Conservation (phyloP, 192 early-diverging fungal species). For the Geranomyces michiganensis region DNA sequence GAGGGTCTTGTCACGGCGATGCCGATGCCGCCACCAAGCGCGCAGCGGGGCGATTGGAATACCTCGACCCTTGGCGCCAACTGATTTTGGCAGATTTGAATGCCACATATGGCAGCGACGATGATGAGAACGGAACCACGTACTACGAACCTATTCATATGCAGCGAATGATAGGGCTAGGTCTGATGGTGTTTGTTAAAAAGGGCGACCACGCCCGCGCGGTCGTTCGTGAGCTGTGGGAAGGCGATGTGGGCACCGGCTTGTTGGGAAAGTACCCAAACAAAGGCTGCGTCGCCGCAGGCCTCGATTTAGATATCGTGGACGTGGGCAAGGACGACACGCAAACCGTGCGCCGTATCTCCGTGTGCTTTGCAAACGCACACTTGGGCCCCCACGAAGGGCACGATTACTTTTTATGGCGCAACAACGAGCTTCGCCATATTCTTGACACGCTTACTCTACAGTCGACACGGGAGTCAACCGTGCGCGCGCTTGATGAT, state of each 20-base stretch:
- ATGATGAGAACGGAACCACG: not conserved
- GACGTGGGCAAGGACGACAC: not conserved
- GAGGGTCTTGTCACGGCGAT: constrained; percentile 12
- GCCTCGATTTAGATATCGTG: constrained; percentile 31
- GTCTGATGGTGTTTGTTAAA: constrained; percentile 38
- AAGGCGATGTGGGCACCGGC: constrained; percentile 40
- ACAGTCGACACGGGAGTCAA: not conserved
- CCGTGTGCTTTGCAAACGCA: constrained; percentile 39
- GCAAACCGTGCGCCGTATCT: not conserved
- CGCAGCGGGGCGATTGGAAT: constrained; percentile 17
- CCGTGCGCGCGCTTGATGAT: constrained; percentile 14
- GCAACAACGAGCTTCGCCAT: constrained; percentile 40
- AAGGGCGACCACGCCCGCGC: constrained; percentile 2
- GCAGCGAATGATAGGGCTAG: constrained; percentile 35
- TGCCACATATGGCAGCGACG: constrained; percentile 28
- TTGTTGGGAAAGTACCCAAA: constrained; percentile 45
- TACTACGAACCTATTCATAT: constrained; percentile 28
- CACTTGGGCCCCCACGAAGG: constrained; percentile 47
- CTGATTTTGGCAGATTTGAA: constrained; percentile 24
- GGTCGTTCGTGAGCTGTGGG: constrained; percentile 19
- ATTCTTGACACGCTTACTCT: constrained; percentile 36
- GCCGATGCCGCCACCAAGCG: constrained; percentile 18
- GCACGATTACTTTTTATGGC: constrained; percentile 30
- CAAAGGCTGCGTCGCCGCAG: constrained; percentile 39
- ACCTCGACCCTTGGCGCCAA: constrained; percentile 33